Evolutionary conservation across 495 filamentous ascomycete species (phyloP).

Genomic region (Chaetomium fimeti): DNA sequence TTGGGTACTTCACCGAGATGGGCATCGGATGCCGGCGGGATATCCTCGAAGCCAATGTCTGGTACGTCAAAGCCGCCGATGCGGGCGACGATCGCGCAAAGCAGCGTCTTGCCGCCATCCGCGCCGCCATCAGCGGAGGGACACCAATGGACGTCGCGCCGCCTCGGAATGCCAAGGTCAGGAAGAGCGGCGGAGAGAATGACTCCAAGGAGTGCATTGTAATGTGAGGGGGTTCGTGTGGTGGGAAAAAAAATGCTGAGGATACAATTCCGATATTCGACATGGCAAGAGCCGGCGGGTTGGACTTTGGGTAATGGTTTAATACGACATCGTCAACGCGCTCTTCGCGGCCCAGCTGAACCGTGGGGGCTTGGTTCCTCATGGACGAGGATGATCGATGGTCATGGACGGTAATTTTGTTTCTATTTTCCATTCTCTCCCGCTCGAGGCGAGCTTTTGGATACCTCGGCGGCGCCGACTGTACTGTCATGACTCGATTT

Average conservation of each 20-base stretch:
- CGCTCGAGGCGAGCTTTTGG: slow-evolving; percentile 9
- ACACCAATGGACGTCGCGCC: slow-evolving; percentile 54
- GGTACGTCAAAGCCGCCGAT: slow-evolving; percentile 96
- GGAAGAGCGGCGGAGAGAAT: slow-evolving; percentile 45
- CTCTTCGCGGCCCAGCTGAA: not conserved
- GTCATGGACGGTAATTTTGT: not conserved
- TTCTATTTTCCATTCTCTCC: not conserved
- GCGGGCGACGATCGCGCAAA: slow-evolving; percentile 87
- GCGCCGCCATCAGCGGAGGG: slow-evolving; percentile 76
- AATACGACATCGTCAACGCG: slow-evolving; percentile 15
- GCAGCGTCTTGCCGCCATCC: slow-evolving; percentile 80
- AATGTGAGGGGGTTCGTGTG: slow-evolving; percentile 47
- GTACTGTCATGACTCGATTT: not conserved
- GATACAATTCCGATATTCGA: slow-evolving; percentile 1
- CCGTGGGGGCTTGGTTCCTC: not conserved
- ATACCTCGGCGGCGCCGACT: slow-evolving; percentile 10
- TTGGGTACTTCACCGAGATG: slow-evolving; percentile 98
- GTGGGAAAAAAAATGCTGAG: not conserved
- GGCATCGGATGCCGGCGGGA: slow-evolving; percentile 94
- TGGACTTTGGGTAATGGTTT: slow-evolving; percentile 18
- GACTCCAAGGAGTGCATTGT: slow-evolving; percentile 59
- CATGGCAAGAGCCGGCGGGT: not conserved
- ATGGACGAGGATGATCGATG: not conserved
- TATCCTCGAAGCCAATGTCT: slow-evolving; percentile 91
- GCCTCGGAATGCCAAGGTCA: slow-evolving; percentile 50